Evolutionary conservation across 805 yeast genomes (phyloP).

Genomic region (Scheffersomyces coipomensis): DNA sequence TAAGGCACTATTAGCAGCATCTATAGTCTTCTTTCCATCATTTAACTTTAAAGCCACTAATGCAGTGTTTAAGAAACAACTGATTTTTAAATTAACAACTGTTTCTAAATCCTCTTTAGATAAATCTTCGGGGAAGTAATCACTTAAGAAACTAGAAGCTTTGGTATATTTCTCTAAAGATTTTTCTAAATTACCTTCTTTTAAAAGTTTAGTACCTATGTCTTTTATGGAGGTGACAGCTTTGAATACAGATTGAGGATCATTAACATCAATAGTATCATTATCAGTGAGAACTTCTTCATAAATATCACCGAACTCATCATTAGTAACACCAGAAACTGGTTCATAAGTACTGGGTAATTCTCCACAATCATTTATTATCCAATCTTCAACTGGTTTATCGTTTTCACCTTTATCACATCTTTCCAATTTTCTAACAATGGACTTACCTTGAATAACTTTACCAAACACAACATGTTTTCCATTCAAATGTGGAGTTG

Average conservation of each 20-base stretch:
- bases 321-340: slow-evolving; percentile 50
- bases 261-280: slow-evolving; percentile 54
- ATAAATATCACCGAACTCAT: slow-evolving; percentile 82
- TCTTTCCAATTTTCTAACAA: slow-evolving; percentile 77
- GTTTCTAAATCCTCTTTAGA: slow-evolving; percentile 50
- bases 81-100: slow-evolving; percentile 54
- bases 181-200: slow-evolving; percentile 53
- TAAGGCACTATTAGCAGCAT: slow-evolving; percentile 65
- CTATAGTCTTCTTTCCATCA: slow-evolving; percentile 51
- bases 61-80: slow-evolving; percentile 71
- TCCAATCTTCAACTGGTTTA: slow-evolving; percentile 68
- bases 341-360: slow-evolving; percentile 60
- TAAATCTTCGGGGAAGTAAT: slow-evolving; percentile 72
- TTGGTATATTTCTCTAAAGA: slow-evolving; percentile 73
- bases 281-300: slow-evolving; percentile 79
- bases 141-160: slow-evolving; percentile 66
- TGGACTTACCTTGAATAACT: slow-evolving; percentile 75
- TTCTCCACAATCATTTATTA: slow-evolving; percentile 77
- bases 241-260: slow-evolving; percentile 63
- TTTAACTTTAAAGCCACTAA: slow-evolving; percentile 67
- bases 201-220: slow-evolving; percentile 75
- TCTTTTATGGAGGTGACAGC: slow-evolving; percentile 68
- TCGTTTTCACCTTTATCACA: slow-evolving; percentile 64
- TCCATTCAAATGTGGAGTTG: slow-evolving; percentile 92
- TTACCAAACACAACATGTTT: slow-evolving; percentile 97